A percentile compares a stretch with the other conserved stretches of the same genome.
phyloP scores from a whole-genome alignment of 345 rosid species.

The Erucastrum elatum region DNA sequence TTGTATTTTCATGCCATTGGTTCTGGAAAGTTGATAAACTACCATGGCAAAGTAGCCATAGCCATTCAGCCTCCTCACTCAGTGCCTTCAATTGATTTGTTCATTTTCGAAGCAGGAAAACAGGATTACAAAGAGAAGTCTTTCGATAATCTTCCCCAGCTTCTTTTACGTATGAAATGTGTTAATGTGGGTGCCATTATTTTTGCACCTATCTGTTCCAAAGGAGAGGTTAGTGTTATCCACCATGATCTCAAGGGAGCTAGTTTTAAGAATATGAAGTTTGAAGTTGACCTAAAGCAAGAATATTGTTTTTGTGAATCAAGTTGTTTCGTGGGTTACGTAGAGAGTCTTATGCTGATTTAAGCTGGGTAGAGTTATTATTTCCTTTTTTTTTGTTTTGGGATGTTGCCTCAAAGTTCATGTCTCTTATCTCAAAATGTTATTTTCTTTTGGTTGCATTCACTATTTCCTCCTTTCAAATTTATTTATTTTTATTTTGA shows the following conservation, averaged over 20 bases:
- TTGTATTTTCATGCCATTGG: background rate
- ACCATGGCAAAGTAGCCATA: background rate
- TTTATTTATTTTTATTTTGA: no score
- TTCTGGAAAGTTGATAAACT: background rate
- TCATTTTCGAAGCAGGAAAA: background rate
- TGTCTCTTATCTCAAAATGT: background rate
- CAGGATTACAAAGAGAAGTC: background rate
- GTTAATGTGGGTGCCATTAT: background rate
- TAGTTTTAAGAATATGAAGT: background rate
- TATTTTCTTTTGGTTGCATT: background rate
- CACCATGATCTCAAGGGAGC: background rate
- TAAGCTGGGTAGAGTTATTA: background rate
- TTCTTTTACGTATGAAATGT: background rate
- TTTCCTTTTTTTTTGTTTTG: background rate
- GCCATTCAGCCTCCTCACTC: background rate
- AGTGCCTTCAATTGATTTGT: background rate
- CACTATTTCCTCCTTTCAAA: background rate
- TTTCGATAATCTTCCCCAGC: background rate
- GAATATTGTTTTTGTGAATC: background rate
- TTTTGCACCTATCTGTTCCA: background rate
- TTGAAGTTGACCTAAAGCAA: background rate
- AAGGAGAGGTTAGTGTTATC: background rate
- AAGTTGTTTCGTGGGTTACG: background rate
- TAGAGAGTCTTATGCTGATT: background rate
- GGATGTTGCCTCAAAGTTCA: background rate